phyloP scores from a whole-genome alignment of 306 rosid genomes.

The Arachis stenosperma region DNA sequence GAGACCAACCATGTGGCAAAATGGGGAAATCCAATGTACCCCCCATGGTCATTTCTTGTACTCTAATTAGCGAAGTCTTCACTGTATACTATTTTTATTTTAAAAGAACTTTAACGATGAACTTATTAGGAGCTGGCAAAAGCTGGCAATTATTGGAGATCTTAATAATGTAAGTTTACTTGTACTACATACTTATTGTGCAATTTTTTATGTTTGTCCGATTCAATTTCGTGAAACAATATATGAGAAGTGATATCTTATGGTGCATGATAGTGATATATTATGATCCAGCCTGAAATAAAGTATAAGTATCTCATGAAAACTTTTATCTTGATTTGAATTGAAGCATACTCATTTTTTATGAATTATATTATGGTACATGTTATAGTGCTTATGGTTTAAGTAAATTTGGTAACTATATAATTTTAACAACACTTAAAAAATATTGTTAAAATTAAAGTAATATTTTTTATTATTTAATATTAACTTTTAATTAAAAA shows the following conservation, averaged over 20 bases:
- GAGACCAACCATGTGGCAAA: slow-evolving; percentile 32
- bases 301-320: not conserved
- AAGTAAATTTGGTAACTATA: too few species aligned
- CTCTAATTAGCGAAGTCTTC: slow-evolving; percentile 18
- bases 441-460: too few species aligned
- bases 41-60: slow-evolving; percentile 16
- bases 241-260: too few species aligned
- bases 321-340: not conserved
- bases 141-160: slow-evolving; percentile 45
- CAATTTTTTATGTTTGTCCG: slow-evolving; percentile 35
- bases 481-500: too few species aligned
- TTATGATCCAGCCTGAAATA: too few species aligned
- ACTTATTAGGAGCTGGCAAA: slow-evolving; percentile 38
- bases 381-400: too few species aligned
- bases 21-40: slow-evolving; percentile 1
- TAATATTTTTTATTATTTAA: too few species aligned
- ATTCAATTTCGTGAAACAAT: too few species aligned
- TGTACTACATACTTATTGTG: slow-evolving; percentile 13
- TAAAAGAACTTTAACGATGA: slow-evolving; percentile 5
- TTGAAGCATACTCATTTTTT: not conserved
- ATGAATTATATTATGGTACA: not conserved
- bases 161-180: slow-evolving; percentile 11
- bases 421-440: too few species aligned
- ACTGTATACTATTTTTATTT: not conserved
- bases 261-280: too few species aligned